phyloP scores from a whole-genome alignment of 2,329 filamentous ascomycete genomes.

The Clarireedia paspali region DNA sequence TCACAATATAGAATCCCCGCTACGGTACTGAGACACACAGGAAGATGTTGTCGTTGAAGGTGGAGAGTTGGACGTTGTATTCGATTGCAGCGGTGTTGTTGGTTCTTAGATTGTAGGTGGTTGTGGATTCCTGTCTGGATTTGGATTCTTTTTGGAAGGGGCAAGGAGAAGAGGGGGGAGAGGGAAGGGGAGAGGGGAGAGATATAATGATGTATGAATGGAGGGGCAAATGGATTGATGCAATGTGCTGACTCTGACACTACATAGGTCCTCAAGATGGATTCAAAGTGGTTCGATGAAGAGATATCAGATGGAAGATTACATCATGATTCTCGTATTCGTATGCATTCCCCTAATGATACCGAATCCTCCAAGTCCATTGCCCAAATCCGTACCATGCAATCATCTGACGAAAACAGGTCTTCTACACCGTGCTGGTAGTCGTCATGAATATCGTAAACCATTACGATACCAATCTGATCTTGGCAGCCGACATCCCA shows the following conservation, averaged over 20 bases:
- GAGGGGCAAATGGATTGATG: no score
- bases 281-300: slow-evolving; percentile 37
- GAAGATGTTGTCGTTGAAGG: slow-evolving; percentile 10
- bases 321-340: slow-evolving; percentile 45
- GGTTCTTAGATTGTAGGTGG: slow-evolving; percentile 30
- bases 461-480: slow-evolving; percentile 51
- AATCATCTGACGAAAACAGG: slow-evolving; percentile 21
- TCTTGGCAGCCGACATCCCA: slow-evolving; percentile 39
- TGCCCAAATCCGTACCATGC: background rate
- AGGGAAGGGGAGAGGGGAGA: no score
- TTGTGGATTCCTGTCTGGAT: background rate
- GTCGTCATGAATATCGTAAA: slow-evolving; percentile 47
- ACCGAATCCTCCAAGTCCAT: background rate
- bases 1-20: no score
- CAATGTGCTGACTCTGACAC: no score
- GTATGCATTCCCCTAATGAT: slow-evolving; percentile 30
- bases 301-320: slow-evolving; percentile 47
- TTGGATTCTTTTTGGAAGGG: no score
- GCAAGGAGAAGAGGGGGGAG: no score
- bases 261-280: slow-evolving; percentile 32
- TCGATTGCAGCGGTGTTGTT: slow-evolving; percentile 26
- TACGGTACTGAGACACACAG: no score
- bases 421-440: slow-evolving; percentile 46
- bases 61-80: slow-evolving; percentile 41
- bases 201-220: no score